Evolutionary conservation across 169 alveolate species (phyloP).

Genomic region (Plasmodium fragile): DNA sequence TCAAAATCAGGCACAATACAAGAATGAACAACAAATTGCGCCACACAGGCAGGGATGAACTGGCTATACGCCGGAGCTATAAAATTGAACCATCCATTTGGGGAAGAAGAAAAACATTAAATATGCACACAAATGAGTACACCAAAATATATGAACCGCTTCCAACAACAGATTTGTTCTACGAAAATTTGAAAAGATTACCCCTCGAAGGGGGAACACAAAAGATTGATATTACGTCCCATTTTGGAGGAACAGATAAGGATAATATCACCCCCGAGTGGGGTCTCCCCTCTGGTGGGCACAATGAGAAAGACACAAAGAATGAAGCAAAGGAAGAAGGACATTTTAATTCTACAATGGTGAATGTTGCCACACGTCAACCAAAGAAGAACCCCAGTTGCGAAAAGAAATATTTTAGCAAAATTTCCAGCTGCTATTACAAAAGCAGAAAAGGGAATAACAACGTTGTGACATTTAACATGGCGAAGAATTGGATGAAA

Average conservation of each 20-base stretch:
- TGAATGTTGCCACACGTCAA: background rate
- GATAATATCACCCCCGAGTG: background rate
- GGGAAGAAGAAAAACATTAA: background rate
- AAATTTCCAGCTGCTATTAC: constrained; percentile 12
- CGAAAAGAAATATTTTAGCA: background rate
- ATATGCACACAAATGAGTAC: background rate
- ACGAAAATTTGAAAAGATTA: background rate
- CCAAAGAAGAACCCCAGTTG: background rate
- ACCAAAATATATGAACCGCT: background rate
- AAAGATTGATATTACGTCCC: background rate
- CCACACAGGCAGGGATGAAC: background rate
- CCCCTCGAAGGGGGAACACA: background rate
- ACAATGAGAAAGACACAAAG: background rate
- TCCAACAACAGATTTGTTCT: background rate
- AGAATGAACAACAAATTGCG: background rate
- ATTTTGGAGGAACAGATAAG: background rate
- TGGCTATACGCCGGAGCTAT: background rate
- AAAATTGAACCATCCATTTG: background rate
- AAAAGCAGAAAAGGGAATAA: constrained; percentile 15
- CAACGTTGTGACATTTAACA: constrained; percentile 22
- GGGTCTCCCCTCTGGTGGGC: background rate
- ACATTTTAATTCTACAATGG: background rate
- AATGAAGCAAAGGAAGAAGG: background rate
- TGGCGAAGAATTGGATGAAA: constrained; percentile 64
- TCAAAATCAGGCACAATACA: background rate